Evolutionary conservation across 352 stramenopile species (phyloP).

Genomic region (Pythium aphanidermatum): DNA sequence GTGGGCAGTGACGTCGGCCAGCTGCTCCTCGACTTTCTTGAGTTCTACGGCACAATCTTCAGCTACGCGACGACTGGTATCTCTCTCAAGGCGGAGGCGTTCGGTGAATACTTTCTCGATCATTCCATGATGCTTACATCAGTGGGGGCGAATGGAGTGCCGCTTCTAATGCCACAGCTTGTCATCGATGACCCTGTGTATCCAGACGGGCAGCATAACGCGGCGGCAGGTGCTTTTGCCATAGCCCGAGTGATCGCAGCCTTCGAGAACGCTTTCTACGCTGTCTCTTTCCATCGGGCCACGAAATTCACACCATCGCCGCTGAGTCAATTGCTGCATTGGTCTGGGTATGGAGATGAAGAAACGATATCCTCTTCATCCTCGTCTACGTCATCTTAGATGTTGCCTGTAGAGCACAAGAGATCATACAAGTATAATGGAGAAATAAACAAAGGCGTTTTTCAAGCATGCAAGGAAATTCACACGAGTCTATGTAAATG

Average conservation of each 20-base stretch:
- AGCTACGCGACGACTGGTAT: conserved; percentile 73
- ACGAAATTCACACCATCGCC: conserved; percentile 75
- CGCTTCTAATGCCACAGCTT: conserved; percentile 64
- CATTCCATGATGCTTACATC: conserved; percentile 5
- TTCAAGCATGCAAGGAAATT: no score
- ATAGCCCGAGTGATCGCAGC: conserved; percentile 71
- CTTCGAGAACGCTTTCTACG: conserved; percentile 81
- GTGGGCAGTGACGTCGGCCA: conserved; percentile 34
- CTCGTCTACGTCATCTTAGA: no score
- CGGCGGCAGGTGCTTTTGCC: conserved; percentile 63
- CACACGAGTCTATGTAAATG: no score
- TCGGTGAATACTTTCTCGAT: conserved; percentile 66
- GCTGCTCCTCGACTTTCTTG: conserved; percentile 81
- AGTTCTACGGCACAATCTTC: conserved; percentile 87
- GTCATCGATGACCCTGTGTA: conserved; percentile 83
- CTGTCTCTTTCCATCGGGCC: conserved; percentile 62
- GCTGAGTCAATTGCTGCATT: conserved; percentile 75
- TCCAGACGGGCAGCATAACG: conserved; percentile 71
- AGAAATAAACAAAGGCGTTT: no score
- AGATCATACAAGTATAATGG: no score
- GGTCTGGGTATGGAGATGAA: conserved; percentile 41
- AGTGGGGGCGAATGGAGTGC: conserved; percentile 22
- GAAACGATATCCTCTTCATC: not conserved
- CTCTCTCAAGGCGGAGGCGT: conserved; percentile 71
- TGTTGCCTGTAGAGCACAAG: not conserved